phyloP scores from a whole-genome alignment of 1,284 basidiomycete genomes.

The Pseudozyma thailandica region DNA sequence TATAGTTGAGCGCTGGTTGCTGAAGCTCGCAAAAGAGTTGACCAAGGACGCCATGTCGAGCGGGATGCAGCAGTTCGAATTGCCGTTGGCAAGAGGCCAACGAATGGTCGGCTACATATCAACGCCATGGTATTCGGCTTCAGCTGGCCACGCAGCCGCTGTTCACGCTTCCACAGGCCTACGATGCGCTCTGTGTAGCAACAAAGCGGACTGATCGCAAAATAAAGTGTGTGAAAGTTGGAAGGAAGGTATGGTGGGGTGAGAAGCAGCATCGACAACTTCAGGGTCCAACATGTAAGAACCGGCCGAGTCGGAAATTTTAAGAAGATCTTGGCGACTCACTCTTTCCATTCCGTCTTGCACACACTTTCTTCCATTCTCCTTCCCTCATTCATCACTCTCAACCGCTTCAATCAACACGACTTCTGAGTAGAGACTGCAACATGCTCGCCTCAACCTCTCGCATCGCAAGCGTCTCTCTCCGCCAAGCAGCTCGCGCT shows the following conservation, averaged over 20 bases:
- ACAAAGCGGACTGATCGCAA: not conserved
- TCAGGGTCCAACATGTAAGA: not conserved
- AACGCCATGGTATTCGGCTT: not conserved
- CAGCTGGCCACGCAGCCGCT: too few species aligned
- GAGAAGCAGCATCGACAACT: not conserved
- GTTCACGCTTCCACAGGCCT: too few species aligned
- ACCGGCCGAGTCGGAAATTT: constrained; percentile 21
- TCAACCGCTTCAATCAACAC: not conserved
- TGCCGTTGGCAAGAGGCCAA: not conserved
- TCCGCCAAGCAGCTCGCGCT: constrained; percentile 3
- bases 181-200: too few species aligned
- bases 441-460: constrained; percentile 34
- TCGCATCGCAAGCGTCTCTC: constrained; percentile 4
- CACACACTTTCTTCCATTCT: not conserved
- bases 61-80: not conserved
- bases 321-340: constrained; percentile 14
- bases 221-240: not conserved
- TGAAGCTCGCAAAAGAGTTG: not conserved
- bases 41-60: not conserved
- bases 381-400: not conserved
- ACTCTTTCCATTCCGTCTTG: not conserved
- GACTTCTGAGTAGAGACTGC: not conserved
- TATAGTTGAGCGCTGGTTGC: not conserved
- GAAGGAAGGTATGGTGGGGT: not conserved
- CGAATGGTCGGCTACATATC: not conserved